These are phyloP conservation scores for Mortierella sp. DNA, from an alignment of 371 early-diverging fungal species.

Conservation along the genomic window DNA sequence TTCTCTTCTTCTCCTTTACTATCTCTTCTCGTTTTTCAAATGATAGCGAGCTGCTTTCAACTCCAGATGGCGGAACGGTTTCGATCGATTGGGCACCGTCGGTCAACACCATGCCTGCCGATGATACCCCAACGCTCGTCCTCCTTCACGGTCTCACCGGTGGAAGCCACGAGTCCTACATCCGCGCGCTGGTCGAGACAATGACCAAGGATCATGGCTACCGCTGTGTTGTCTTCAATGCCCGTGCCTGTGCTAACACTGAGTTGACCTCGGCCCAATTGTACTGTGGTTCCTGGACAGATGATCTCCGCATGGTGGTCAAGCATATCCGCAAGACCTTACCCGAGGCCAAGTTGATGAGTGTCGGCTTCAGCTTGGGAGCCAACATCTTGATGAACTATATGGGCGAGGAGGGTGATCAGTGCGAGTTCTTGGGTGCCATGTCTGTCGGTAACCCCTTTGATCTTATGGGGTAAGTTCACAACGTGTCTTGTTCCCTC, in stretches of 20 bases:
- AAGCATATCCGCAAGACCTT: slow-evolving; percentile 67
- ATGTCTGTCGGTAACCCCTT: slow-evolving; percentile 91
- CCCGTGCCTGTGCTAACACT: slow-evolving; percentile 87
- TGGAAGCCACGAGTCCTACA: slow-evolving; percentile 89
- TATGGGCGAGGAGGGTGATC: slow-evolving; percentile 87
- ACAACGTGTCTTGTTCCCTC: neutral
- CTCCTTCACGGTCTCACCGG: slow-evolving; percentile 93
- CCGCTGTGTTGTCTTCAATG: slow-evolving; percentile 88
- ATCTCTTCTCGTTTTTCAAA: neutral
- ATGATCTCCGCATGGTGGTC: slow-evolving; percentile 79
- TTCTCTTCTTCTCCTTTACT: neutral
- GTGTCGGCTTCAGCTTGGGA: slow-evolving; percentile 91
- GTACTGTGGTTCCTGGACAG: slow-evolving; percentile 88
- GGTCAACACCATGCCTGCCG: slow-evolving; percentile 61
- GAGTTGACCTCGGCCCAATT: slow-evolving; percentile 82
- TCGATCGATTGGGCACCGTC: slow-evolving; percentile 91
- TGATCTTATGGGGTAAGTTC: slow-evolving; percentile 72
- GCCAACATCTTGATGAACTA: slow-evolving; percentile 94
- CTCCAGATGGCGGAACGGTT: slow-evolving; percentile 87
- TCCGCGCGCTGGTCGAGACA: slow-evolving; percentile 77
- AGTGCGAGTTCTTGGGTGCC: slow-evolving; percentile 81
- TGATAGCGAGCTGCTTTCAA: slow-evolving; percentile 33
- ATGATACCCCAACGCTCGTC: slow-evolving; percentile 76
- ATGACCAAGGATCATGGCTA: slow-evolving; percentile 71
- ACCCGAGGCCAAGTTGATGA: slow-evolving; percentile 79